Percentiles rank a stretch among this genome's conserved stretches.
These are phyloP conservation scores for Nakataea oryzae DNA, from an alignment of 2,329 filamentous ascomycete species.

Conservation along the genomic window DNA sequence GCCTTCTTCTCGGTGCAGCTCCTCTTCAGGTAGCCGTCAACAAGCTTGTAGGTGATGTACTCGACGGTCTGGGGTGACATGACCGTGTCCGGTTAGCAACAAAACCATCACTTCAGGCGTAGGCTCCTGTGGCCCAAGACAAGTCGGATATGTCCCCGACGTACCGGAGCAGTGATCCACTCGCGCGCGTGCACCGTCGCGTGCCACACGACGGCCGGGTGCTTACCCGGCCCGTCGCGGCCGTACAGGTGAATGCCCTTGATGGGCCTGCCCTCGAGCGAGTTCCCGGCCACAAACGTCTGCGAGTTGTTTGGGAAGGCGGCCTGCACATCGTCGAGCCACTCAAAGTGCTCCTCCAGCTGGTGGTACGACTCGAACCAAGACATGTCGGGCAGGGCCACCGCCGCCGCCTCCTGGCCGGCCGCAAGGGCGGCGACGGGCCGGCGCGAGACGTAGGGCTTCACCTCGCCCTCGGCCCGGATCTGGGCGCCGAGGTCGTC, in stretches of 20 bases:
- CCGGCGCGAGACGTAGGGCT: constrained; percentile 14
- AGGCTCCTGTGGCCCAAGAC: not conserved
- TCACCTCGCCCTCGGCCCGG: constrained; percentile 19
- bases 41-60: constrained; percentile 40
- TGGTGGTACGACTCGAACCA: constrained; percentile 46
- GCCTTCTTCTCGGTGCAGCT: constrained; percentile 25
- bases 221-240: constrained; percentile 27
- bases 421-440: constrained; percentile 9
- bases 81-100: not conserved
- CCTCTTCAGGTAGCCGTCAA: constrained; percentile 30
- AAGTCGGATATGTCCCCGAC: constrained; percentile 29
- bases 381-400: constrained; percentile 20
- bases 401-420: constrained; percentile 4
- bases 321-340: constrained; percentile 32
- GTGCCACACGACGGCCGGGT: constrained; percentile 42
- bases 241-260: constrained; percentile 49
- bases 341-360: constrained; percentile 40
- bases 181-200: constrained; percentile 49
- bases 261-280: constrained; percentile 39
- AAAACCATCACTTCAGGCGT: not conserved
- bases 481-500: constrained; percentile 28
- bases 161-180: constrained; percentile 48
- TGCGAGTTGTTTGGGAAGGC: constrained; percentile 34
- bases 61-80: constrained; percentile 31
- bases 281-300: constrained; percentile 33